Evolutionary conservation across 768 basidiomycete species (phyloP), one percentile per base, ranked within the genome.

Genomic region (Suillus discolor): DNA sequence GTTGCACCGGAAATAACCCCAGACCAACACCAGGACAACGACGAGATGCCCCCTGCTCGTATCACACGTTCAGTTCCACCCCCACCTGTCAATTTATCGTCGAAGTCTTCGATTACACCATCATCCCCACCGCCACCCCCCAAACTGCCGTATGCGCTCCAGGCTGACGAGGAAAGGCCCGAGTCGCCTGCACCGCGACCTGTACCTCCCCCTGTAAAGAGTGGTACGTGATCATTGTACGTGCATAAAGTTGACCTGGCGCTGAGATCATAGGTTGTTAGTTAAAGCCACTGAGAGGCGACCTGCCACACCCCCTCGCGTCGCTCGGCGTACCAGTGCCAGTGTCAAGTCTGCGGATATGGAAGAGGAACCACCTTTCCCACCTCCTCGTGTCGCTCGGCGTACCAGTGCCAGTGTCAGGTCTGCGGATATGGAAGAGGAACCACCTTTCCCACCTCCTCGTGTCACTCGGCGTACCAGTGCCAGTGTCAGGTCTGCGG

Each of bases 41-140:
- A 69, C 66, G 71, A 75, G 57, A 70, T 76, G 69, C 71, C 73
- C 4, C 74, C 77, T 4, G 71, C 79, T 8, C 78, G 73, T 57
- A 70, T 77, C 34, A 74, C 69, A 16, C 75, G 74, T 61, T 71
- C 73, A 0, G 68, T 75, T 61, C 80, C 76, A 0, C 73, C 77
- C 0, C 76, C 79, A 23, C 79, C 79, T 0, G 73, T 73, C 28
- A 73, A 71, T 60, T 38, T 73, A 34, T 45, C 57, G n/a, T 71
- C 76, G 11, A 72, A 69, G 44, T 71, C 72, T 31, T 51, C 36
- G 4, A 61, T 66, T 0, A 55, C 69, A 7, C 69, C 72, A 3
- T 47, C 65, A 1, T 69, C 70, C 1, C 69, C 75, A 6, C 45
- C 71, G 1, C 65, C 74, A 8, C 69, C 74, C 0, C 62, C 61